Evolutionary conservation across 441 rosid genomes (phyloP).

Genomic region (Pelargonium cotyledonis): DNA sequence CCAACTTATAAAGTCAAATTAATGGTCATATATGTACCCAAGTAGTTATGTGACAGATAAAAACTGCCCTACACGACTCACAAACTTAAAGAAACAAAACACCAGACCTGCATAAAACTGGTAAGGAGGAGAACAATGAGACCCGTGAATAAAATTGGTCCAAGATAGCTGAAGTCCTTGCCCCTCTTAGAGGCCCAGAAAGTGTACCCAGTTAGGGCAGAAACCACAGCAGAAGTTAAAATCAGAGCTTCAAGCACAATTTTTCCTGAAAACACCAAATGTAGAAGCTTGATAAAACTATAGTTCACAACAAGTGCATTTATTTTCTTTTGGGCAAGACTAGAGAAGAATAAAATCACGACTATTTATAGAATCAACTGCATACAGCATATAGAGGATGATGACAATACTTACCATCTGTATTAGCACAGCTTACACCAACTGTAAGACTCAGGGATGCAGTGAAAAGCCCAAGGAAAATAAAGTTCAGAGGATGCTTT

Average conservation of each 20-base stretch:
- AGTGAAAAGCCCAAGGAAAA: conserved; percentile 83
- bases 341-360: background rate
- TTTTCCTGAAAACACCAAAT: conserved; percentile 47
- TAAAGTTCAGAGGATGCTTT: conserved; percentile 83
- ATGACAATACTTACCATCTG: conserved; percentile 56
- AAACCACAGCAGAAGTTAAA: conserved; percentile 78
- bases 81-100: too few relatives aligned
- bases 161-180: conserved; percentile 80
- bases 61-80: too few relatives aligned
- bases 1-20: background rate
- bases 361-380: conserved; percentile 15
- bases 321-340: background rate
- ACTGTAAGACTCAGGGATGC: conserved; percentile 71
- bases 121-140: conserved; percentile 66
- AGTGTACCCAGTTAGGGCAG: conserved; percentile 71
- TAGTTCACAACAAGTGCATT: background rate
- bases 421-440: conserved; percentile 83
- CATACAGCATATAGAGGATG: background rate
- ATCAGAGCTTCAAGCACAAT: conserved; percentile 87
- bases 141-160: conserved; percentile 79
- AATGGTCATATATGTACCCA: background rate
- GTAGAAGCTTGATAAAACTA: background rate
- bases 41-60: background rate
- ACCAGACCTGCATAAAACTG: conserved; percentile 68
- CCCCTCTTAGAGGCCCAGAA: conserved; percentile 97